Evolutionary conservation across 129 eudicot genomes (phyloP).

Genomic region (Heracleum sosnowskyi): DNA sequence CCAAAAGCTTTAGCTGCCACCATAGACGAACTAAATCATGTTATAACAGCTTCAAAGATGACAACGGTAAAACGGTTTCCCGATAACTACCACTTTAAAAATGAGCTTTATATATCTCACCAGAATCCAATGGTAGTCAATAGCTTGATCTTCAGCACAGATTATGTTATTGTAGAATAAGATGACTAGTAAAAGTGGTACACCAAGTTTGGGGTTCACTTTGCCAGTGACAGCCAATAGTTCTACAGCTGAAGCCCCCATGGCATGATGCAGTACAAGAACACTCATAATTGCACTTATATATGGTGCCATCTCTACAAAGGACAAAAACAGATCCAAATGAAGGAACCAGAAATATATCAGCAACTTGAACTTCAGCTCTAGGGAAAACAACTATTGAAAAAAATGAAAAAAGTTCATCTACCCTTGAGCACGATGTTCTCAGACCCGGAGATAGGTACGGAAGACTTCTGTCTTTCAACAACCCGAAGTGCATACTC

Average conservation of each 20-base stretch:
- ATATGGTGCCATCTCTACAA: conserved; percentile 59
- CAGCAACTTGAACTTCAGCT: conserved; percentile 1
- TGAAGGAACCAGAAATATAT: not conserved
- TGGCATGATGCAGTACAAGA: conserved; percentile 54
- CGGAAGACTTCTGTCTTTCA: conserved; percentile 37
- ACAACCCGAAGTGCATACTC: conserved; percentile 41
- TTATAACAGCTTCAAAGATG: not conserved
- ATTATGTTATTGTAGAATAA: conserved; percentile 59
- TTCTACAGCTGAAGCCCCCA: conserved; percentile 56
- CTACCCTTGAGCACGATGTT: conserved; percentile 53
- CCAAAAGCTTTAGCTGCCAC: conserved; percentile 75
- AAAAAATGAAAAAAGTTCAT: conserved; percentile 8
- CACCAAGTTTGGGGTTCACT: conserved; percentile 75
- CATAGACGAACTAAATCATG: not conserved
- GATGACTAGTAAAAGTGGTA: conserved; percentile 58
- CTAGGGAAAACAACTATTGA: not conserved
- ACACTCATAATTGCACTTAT: conserved; percentile 62
- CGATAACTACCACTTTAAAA: not conserved
- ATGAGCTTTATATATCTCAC: conserved; percentile 36
- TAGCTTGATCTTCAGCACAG: conserved; percentile 30
- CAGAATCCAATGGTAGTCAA: conserved; percentile 39
- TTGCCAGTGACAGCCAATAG: conserved; percentile 52
- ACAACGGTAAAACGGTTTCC: conserved; percentile 8
- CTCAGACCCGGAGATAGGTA: conserved; percentile 30
- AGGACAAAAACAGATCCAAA: conserved; percentile 11